Evolutionary conservation across 106 monocot genomes (phyloP).

Genomic region (Amphibolis antarctica): DNA sequence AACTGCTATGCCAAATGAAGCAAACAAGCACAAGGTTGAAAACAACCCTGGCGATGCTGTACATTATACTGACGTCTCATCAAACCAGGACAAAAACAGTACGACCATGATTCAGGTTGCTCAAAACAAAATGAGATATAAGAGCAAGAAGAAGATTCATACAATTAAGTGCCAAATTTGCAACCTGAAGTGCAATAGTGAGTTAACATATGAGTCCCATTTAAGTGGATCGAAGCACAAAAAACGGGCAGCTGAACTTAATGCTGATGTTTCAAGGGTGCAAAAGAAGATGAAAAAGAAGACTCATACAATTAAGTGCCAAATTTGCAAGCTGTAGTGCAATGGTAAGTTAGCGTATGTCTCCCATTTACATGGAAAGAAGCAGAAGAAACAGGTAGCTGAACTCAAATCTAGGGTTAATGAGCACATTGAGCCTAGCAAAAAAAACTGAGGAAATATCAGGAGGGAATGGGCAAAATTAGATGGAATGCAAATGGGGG

Average conservation of each 20-base stretch:
- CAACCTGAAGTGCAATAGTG: constrained; percentile 20
- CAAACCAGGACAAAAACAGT: background rate
- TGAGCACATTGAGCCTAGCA: background rate
- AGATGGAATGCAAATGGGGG: no score
- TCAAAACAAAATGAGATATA: background rate
- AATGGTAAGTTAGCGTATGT: constrained; percentile 6
- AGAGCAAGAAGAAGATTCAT: background rate
- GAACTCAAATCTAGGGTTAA: background rate
- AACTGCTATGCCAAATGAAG: background rate
- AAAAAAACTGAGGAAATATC: background rate
- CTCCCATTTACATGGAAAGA: constrained; percentile 25
- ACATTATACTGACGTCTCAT: background rate
- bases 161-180: constrained; percentile 6
- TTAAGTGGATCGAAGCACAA: constrained; percentile 27
- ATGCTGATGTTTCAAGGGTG: background rate
- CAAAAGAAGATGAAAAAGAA: constrained; percentile 1
- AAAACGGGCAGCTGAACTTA: constrained; percentile 1
- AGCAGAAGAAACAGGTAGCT: constrained; percentile 15
- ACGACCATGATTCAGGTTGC: background rate
- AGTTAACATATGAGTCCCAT: constrained; percentile 4
- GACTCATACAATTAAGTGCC: background rate
- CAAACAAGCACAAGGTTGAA: background rate
- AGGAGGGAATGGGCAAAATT: no score
- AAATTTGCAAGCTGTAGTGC: constrained; percentile 14
- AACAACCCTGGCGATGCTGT: no score